These are phyloP conservation scores for Mortierella sp. DNA, from an alignment of 371 early-diverging fungal species.

Conservation along the genomic window DNA sequence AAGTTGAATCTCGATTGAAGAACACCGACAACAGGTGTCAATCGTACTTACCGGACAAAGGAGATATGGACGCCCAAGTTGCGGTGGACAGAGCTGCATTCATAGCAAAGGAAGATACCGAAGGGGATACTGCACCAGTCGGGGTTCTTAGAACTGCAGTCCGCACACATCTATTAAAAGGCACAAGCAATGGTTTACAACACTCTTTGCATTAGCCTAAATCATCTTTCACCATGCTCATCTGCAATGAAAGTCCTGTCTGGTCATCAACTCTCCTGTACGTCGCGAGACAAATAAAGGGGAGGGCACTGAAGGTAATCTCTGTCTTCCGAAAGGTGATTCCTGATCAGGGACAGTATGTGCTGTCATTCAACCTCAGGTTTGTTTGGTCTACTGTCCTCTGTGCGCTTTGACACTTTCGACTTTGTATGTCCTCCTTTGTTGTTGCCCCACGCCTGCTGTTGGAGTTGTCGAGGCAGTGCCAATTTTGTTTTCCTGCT, in stretches of 20 bases:
- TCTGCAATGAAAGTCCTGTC: background rate
- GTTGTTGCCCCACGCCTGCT: background rate
- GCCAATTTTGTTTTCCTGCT: background rate
- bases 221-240: background rate
- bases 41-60: conserved; percentile 91
- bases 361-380: background rate
- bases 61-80: conserved; percentile 97
- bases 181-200: background rate
- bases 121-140: conserved; percentile 98
- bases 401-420: background rate
- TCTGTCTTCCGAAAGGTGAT: background rate
- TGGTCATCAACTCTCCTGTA: background rate
- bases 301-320: background rate
- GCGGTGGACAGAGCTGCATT: conserved; percentile 97
- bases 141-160: conserved; percentile 97
- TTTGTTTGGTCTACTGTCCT: background rate
- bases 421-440: background rate
- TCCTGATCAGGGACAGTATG: background rate
- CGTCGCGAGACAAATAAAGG: background rate
- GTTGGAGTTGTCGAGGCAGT: background rate
- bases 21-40: background rate
- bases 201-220: background rate
- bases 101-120: conserved; percentile 98
- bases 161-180: conserved; percentile 88
- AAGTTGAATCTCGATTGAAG: background rate